Conservation (phyloP, 345 rosid genomes). For the Citrus maxima region DNA sequence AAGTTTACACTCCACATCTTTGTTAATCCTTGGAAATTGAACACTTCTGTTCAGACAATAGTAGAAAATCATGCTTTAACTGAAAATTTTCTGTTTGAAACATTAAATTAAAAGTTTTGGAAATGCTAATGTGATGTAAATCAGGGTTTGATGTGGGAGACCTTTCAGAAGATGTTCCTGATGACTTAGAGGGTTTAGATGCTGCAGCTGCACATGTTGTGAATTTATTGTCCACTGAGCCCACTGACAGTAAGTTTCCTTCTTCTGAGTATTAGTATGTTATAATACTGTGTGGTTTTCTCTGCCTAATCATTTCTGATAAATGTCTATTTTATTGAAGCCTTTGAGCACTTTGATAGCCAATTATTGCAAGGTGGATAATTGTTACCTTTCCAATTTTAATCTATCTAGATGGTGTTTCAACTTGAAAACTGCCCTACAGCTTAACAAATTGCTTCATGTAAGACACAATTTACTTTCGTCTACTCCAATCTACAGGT, state of each 20-base stretch:
- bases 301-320: background rate
- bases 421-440: background rate
- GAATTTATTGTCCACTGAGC: constrained; percentile 85
- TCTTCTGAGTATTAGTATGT: constrained; percentile 7
- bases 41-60: background rate
- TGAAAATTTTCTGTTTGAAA: background rate
- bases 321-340: background rate
- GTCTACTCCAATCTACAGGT: background rate
- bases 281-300: background rate
- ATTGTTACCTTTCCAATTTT: background rate
- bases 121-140: constrained; percentile 14
- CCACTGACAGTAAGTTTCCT: constrained; percentile 79
- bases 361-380: background rate
- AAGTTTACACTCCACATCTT: background rate
- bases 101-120: constrained; percentile 8
- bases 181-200: constrained; percentile 88
- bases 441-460: background rate
- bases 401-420: background rate
- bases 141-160: constrained; percentile 96
- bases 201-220: constrained; percentile 93
- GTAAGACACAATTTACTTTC: background rate
- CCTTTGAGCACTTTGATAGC: constrained; percentile 4
- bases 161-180: constrained; percentile 76
- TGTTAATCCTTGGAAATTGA: constrained; percentile 8
- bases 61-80: background rate